phyloP scores from a whole-genome alignment of 2,329 filamentous ascomycete genomes.

The Ascochyta clinopodiicola region DNA sequence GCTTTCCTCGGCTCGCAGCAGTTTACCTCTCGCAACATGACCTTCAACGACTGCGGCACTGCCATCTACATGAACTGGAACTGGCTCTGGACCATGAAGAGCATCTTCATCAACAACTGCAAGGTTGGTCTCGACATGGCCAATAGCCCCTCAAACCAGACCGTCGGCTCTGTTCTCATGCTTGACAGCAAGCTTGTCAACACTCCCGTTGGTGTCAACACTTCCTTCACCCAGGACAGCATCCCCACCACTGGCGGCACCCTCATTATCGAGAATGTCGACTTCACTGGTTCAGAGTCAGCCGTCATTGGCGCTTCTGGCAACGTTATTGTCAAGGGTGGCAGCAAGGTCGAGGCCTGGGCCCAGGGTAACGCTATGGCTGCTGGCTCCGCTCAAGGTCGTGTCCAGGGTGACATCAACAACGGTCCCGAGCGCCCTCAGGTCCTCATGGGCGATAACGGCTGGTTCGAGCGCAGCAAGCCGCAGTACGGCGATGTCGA shows the following conservation, averaged over 20 bases:
- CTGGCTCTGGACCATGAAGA: conserved; percentile 59
- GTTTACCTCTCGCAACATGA: conserved; percentile 60
- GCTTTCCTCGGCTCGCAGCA: conserved; percentile 70
- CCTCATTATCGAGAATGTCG: conserved; percentile 86
- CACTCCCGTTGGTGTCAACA: conserved; percentile 78
- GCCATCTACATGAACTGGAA: conserved; percentile 63
- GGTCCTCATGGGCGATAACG: conserved; percentile 70
- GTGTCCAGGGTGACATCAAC: conserved; percentile 63
- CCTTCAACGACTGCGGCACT: conserved; percentile 57
- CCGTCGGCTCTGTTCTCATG: conserved; percentile 83
- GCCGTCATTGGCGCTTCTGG: conserved; percentile 69
- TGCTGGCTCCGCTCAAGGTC: conserved; percentile 50
- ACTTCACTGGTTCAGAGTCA: conserved; percentile 73
- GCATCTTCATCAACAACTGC: conserved; percentile 55
- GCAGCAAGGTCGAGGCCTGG: conserved; percentile 73
- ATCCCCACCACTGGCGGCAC: conserved; percentile 76
- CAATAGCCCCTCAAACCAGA: conserved; percentile 67
- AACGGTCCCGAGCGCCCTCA: conserved; percentile 67
- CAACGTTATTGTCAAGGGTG: conserved; percentile 71
- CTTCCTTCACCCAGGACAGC: conserved; percentile 74
- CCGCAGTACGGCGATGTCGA: conserved; percentile 80
- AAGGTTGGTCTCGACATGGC: conserved; percentile 59
- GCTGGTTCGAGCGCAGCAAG: conserved; percentile 81
- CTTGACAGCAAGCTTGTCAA: conserved; percentile 81
- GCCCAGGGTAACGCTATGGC: conserved; percentile 79